These are phyloP conservation scores for Rhodotorula sphaerocarpa DNA, from an alignment of 768 basidiomycete genomes.

Conservation along the genomic window DNA sequence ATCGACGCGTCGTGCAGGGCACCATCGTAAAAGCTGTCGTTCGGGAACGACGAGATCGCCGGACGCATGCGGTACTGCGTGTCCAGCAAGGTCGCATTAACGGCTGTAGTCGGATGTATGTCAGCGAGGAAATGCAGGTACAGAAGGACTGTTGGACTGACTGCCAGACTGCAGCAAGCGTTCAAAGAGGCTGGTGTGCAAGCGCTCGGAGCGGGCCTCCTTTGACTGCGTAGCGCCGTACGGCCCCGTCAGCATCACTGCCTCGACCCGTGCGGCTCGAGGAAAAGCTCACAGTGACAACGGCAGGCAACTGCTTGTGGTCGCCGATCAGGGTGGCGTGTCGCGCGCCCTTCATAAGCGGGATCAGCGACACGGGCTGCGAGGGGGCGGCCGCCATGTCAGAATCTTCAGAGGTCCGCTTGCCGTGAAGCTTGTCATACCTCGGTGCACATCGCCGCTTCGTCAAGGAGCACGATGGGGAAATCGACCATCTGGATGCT, in stretches of 20 bases:
- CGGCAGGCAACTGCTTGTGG: conserved; percentile 87
- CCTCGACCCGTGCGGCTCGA: neutral
- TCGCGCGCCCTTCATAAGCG: conserved; percentile 81
- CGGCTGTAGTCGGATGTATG: conserved; percentile 47
- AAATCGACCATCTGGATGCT: conserved; percentile 58
- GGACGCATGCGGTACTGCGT: conserved; percentile 97
- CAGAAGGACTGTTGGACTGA: conserved; percentile 38
- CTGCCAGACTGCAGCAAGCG: conserved; percentile 73
- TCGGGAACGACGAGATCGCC: conserved; percentile 75
- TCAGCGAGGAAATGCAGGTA: neutral
- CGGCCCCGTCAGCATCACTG: neutral
- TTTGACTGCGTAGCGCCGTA: conserved; percentile 48
- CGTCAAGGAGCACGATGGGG: conserved; percentile 86
- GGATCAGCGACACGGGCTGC: conserved; percentile 71
- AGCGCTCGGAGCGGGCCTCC: conserved; percentile 63
- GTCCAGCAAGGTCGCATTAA: conserved; percentile 87
- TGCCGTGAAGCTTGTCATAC: neutral
- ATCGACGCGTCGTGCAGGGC: conserved; percentile 52
- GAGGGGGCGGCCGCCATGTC: too few relatives aligned
- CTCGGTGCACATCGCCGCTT: conserved; percentile 93
- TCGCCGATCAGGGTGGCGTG: conserved; percentile 91
- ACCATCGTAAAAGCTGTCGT: conserved; percentile 68
- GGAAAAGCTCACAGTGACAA: conserved; percentile 49
- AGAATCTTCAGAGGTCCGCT: too few relatives aligned
- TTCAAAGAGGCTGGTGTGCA: conserved; percentile 79